phyloP scores from a whole-genome alignment of 768 basidiomycete genomes.

The Imleria badia region DNA sequence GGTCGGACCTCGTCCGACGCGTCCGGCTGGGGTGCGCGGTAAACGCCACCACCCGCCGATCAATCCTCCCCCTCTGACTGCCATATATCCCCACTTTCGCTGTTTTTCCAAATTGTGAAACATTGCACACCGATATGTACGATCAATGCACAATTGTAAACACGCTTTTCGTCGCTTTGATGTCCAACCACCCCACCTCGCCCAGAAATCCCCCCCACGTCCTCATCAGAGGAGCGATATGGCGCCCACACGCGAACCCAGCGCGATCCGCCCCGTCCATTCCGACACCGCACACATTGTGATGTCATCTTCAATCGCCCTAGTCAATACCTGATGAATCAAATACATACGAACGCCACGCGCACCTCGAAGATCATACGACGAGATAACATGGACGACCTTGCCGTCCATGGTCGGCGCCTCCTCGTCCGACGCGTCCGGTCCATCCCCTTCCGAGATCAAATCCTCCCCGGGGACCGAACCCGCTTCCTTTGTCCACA shows the following conservation, averaged over 20 bases:
- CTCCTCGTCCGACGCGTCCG: not conserved
- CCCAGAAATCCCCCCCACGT: too few relatives aligned
- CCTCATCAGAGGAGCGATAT: too few relatives aligned
- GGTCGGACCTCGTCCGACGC: not conserved
- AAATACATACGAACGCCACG: not conserved
- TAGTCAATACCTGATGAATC: not conserved
- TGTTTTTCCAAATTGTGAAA: too few relatives aligned
- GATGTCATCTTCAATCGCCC: conserved; percentile 39
- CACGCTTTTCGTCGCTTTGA: too few relatives aligned
- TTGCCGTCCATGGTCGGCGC: conserved; percentile 11
- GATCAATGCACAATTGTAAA: too few relatives aligned
- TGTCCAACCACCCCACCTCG: too few relatives aligned
- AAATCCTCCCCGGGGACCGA: not conserved
- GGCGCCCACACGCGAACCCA: conserved; percentile 44
- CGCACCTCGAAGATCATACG: conserved; percentile 33
- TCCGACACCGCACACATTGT: conserved; percentile 48
- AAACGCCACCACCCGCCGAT: conserved; percentile 25
- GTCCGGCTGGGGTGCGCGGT: conserved; percentile 10
- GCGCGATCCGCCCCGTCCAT: conserved; percentile 41
- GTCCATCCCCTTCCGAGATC: not conserved
- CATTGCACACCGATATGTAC: too few relatives aligned
- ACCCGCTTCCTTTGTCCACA: not conserved
- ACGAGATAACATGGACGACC: conserved; percentile 16
- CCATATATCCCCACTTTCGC: too few relatives aligned
- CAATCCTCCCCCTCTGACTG: conserved; percentile 13